Percentiles rank a stretch among this genome's conserved stretches.
Conservation (phyloP, 805 yeast species). For the Candida stauntonica region DNA sequence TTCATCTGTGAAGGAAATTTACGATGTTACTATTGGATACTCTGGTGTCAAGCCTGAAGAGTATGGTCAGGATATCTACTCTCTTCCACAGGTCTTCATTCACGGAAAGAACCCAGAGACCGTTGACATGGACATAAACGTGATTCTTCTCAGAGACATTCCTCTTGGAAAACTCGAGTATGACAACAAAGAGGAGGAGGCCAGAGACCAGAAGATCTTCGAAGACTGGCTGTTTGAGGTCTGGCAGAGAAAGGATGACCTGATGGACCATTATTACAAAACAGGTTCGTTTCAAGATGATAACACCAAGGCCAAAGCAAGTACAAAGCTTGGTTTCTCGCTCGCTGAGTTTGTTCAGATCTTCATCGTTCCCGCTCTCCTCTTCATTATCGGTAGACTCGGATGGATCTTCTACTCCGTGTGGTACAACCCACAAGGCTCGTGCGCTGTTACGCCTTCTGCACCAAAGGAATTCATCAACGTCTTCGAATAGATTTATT, state of each 20-base stretch:
- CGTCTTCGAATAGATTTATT: constrained; percentile 1
- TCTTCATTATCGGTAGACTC: constrained; percentile 20
- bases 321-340: constrained; percentile 21
- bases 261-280: constrained; percentile 57
- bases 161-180: constrained; percentile 53
- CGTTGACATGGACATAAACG: constrained; percentile 62
- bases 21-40: constrained; percentile 83
- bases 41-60: constrained; percentile 58
- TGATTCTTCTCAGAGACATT: constrained; percentile 53
- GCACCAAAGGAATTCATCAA: constrained; percentile 4
- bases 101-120: constrained; percentile 67
- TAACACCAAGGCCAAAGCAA: constrained; percentile 11
- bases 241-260: constrained; percentile 77
- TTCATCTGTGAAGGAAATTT: constrained; percentile 51
- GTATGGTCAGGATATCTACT: constrained; percentile 74
- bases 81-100: constrained; percentile 58
- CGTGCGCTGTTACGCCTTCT: constrained; percentile 6
- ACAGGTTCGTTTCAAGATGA: constrained; percentile 45
- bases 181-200: constrained; percentile 39
- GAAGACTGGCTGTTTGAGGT: constrained; percentile 68
- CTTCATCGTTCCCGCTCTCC: constrained; percentile 30
- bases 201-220: constrained; percentile 41
- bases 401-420: constrained; percentile 4
- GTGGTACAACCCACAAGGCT: constrained; percentile 4
- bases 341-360: constrained; percentile 28